phyloP scores from a whole-genome alignment of 2,329 filamentous ascomycete genomes.

The Trichoderma atroviride region DNA sequence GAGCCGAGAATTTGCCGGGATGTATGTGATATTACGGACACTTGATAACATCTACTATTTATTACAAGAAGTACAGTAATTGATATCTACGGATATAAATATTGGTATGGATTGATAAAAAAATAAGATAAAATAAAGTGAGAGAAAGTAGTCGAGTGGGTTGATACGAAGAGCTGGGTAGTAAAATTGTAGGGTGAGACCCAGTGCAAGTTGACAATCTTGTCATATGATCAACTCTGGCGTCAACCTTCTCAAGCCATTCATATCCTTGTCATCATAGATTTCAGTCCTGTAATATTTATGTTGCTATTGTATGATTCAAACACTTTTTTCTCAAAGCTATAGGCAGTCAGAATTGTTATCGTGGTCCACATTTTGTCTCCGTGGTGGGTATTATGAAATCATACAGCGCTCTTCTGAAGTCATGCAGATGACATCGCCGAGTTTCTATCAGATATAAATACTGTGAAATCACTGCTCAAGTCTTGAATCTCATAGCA shows the following conservation, averaged over 20 bases:
- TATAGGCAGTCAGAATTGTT: not conserved
- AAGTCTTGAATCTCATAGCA: not conserved
- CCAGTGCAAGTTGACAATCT: not conserved
- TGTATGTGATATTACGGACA: not conserved
- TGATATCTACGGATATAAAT: too few relatives aligned
- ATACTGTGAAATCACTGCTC: not conserved
- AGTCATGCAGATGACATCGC: slow-evolving; percentile 22
- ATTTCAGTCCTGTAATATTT: not conserved
- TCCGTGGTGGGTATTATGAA: slow-evolving; percentile 24
- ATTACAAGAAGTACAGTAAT: too few relatives aligned
- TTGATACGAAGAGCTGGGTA: too few relatives aligned
- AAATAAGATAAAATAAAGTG: too few relatives aligned
- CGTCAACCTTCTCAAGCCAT: not conserved
- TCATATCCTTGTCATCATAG: not conserved
- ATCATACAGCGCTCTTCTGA: slow-evolving; percentile 24
- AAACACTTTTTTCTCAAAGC: not conserved
- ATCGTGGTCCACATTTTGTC: slow-evolving; percentile 1
- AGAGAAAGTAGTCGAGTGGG: too few relatives aligned
- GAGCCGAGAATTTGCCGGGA: slow-evolving; percentile 28
- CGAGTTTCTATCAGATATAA: not conserved
- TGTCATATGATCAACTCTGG: not conserved
- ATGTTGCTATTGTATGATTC: not conserved
- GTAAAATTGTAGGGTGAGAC: not conserved
- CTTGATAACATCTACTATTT: not conserved
- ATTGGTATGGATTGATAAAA: not conserved